phyloP scores from a whole-genome alignment of 257 asterid genomes.

The Thymus mandschuricus region DNA sequence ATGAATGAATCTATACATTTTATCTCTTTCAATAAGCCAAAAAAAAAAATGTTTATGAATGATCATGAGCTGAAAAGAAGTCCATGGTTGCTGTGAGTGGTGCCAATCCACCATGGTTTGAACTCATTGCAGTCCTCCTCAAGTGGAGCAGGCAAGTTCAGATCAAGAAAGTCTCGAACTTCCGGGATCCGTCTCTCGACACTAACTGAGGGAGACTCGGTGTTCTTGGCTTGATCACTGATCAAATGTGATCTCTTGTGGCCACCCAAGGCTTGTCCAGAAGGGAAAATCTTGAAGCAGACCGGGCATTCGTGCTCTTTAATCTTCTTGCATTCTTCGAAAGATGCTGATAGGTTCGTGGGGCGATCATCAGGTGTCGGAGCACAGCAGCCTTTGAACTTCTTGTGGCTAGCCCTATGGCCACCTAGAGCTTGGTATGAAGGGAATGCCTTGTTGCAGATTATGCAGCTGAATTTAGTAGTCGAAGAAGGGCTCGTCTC shows the following conservation, averaged over 20 bases:
- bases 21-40: slow-evolving; percentile 3
- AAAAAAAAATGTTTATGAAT: not conserved
- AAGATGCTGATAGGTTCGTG: slow-evolving; percentile 21
- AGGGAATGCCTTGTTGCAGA: slow-evolving; percentile 60
- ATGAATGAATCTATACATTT: slow-evolving; percentile 49
- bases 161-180: slow-evolving; percentile 69
- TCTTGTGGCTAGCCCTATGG: slow-evolving; percentile 85
- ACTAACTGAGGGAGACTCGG: slow-evolving; percentile 14
- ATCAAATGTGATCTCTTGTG: slow-evolving; percentile 78
- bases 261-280: slow-evolving; percentile 92
- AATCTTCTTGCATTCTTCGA: slow-evolving; percentile 30
- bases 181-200: slow-evolving; percentile 38
- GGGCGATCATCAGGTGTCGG: slow-evolving; percentile 35
- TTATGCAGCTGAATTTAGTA: slow-evolving; percentile 53
- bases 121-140: slow-evolving; percentile 59
- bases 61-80: slow-evolving; percentile 39
- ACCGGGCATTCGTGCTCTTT: slow-evolving; percentile 74
- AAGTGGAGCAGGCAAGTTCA: slow-evolving; percentile 80
- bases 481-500: not conserved
- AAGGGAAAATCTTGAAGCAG: slow-evolving; percentile 65
- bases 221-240: slow-evolving; percentile 40
- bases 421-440: slow-evolving; percentile 90
- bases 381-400: slow-evolving; percentile 59
- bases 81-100: slow-evolving; percentile 44
- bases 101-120: slow-evolving; percentile 61